These are phyloP conservation scores for Pythium dissotocum DNA, from an alignment of 352 stramenopile genomes.

Conservation along the genomic window DNA sequence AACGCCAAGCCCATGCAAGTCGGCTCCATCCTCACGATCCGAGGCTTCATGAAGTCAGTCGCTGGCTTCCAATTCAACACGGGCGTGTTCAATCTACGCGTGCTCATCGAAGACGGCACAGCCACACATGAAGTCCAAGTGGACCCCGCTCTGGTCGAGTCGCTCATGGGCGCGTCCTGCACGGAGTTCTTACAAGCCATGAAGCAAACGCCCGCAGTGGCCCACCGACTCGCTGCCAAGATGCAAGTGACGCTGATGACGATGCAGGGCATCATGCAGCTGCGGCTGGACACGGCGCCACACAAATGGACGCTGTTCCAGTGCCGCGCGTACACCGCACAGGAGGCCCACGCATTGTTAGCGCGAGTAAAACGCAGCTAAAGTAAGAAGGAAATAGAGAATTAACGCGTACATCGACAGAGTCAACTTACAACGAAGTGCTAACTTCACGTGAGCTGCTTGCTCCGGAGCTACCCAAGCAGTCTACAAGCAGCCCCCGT, in stretches of 20 bases:
- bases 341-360: constrained; percentile 46
- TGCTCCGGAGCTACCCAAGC: no score
- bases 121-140: constrained; percentile 49
- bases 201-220: constrained; percentile 55
- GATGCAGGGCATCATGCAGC: constrained; percentile 78
- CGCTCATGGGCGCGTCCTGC: constrained; percentile 78
- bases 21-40: constrained; percentile 33
- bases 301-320: constrained; percentile 48
- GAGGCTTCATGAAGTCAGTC: constrained; percentile 81
- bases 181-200: constrained; percentile 68
- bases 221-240: constrained; percentile 58
- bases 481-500: no score
- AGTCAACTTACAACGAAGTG: no score
- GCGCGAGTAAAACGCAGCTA: constrained; percentile 38
- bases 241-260: constrained; percentile 86
- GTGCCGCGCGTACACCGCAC: constrained; percentile 43
- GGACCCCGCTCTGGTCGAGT: constrained; percentile 55
- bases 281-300: constrained; percentile 22
- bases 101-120: constrained; percentile 81
- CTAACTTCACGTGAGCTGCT: no score
- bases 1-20: background rate
- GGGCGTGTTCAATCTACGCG: constrained; percentile 65
- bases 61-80: constrained; percentile 80
- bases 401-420: background rate
- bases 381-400: background rate